Percentiles rank a stretch among this genome's conserved stretches.
Evolutionary conservation across 177 flowering plant genomes (phyloP).

Genomic region (Vitis hybrid): DNA sequence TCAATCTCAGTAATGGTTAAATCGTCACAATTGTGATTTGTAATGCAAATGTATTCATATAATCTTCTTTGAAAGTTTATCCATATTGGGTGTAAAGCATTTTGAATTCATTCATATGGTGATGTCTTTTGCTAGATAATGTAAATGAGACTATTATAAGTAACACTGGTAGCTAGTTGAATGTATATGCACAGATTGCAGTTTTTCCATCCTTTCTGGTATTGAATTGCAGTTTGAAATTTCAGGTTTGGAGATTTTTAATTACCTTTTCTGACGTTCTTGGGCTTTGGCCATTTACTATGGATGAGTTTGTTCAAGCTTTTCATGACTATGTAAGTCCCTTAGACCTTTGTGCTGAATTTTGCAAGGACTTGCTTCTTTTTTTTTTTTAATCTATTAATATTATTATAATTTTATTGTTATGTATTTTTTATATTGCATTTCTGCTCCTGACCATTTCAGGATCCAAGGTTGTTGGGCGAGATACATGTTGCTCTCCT

Average conservation of each 20-base stretch:
- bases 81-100: not conserved
- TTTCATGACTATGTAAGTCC: slow-evolving; percentile 87
- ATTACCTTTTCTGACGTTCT: slow-evolving; percentile 90
- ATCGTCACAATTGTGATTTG: not conserved
- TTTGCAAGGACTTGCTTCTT: not conserved
- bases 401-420: not conserved
- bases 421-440: too few species aligned
- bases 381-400: slow-evolving; percentile 3
- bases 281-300: slow-evolving; percentile 92
- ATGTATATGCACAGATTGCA: not conserved
- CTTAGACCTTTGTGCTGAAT: not conserved
- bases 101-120: not conserved
- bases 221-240: slow-evolving; percentile 2
- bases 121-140: not conserved
- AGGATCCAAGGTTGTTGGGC: slow-evolving; percentile 85
- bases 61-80: not conserved
- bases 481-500: slow-evolving; percentile 86
- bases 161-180: not conserved
- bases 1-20: too few species aligned
- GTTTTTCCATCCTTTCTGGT: not conserved
- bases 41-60: not conserved
- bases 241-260: slow-evolving; percentile 89
- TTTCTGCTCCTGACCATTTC: slow-evolving; percentile 12
- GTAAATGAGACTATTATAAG: not conserved
- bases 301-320: slow-evolving; percentile 93